Evolutionary conservation across 2,329 filamentous ascomycete species (phyloP).

Genomic region (Neobulgaria alba): DNA sequence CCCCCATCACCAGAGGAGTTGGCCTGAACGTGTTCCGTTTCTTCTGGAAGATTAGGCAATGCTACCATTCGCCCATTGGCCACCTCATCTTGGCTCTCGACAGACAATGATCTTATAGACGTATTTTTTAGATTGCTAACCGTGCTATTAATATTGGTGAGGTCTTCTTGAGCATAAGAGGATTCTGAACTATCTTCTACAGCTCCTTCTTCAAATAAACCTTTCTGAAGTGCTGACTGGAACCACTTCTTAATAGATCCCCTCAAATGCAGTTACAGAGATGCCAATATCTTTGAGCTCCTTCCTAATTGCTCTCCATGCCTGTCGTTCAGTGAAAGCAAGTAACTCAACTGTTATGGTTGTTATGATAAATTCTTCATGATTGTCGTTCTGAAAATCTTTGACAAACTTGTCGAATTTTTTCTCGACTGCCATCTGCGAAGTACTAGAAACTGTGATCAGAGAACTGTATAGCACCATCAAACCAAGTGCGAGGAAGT

Average conservation of each 20-base stretch:
- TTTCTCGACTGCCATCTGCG: background rate
- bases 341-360: constrained; percentile 2
- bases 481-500: background rate
- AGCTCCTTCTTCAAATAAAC: background rate
- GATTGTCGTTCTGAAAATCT: constrained; percentile 4
- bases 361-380: constrained; percentile 3
- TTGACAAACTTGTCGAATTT: constrained; percentile 2
- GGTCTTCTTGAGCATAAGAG: too few species aligned
- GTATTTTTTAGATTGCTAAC: too few species aligned
- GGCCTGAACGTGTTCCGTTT: too few species aligned
- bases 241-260: background rate
- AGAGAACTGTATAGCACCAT: background rate
- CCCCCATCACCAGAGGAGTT: too few species aligned
- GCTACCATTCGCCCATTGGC: too few species aligned
- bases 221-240: background rate
- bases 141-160: too few species aligned
- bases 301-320: constrained; percentile 4
- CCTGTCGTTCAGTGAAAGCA: constrained; percentile 1
- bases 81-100: too few species aligned
- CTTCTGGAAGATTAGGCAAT: too few species aligned
- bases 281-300: constrained; percentile 7
- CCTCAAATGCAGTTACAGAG: constrained; percentile 3
- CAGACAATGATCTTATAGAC: too few species aligned
- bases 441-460: constrained; percentile 1
- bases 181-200: too few species aligned